Percentiles rank a stretch among this genome's conserved stretches.
Evolutionary conservation across 73 alveolate species (phyloP).

Genomic region (Paramecium octaurelia): DNA sequence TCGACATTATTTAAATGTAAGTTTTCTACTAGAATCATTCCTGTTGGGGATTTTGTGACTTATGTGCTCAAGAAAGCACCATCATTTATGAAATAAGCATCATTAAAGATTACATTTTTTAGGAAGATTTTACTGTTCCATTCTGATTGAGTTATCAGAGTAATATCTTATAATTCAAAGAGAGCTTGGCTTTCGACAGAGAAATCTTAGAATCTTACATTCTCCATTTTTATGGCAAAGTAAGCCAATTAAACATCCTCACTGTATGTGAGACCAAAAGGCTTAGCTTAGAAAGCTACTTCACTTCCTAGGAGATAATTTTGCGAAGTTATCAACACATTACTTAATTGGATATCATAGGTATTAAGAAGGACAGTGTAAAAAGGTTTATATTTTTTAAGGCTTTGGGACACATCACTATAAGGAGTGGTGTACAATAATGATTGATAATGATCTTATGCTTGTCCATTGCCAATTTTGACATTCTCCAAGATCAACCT

Average conservation of each 20-base stretch:
- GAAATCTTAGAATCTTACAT: constrained; percentile 3
- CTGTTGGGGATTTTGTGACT: not conserved
- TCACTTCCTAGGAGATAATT: not conserved
- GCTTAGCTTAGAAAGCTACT: not conserved
- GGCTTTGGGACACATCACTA: not conserved
- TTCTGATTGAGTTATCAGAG: not conserved
- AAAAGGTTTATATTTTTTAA: constrained; percentile 16
- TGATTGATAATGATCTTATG: not conserved
- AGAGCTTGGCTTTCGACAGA: not conserved
- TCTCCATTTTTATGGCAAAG: not conserved
- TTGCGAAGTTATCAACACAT: not conserved
- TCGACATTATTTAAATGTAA: not conserved
- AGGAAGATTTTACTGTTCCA: not conserved
- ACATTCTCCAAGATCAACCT: not conserved
- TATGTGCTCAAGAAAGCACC: constrained; percentile 10
- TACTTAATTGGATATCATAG: not conserved
- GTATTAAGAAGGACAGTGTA: not conserved
- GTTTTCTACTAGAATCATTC: not conserved
- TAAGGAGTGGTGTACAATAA: not conserved
- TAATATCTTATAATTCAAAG: not conserved
- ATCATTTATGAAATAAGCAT: not conserved
- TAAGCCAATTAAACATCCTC: not conserved
- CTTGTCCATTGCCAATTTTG: not conserved
- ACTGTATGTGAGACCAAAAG: not conserved
- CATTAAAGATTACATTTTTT: not conserved